phyloP scores from a whole-genome alignment of 345 rosid genomes.

The Conringia planisiliqua region DNA sequence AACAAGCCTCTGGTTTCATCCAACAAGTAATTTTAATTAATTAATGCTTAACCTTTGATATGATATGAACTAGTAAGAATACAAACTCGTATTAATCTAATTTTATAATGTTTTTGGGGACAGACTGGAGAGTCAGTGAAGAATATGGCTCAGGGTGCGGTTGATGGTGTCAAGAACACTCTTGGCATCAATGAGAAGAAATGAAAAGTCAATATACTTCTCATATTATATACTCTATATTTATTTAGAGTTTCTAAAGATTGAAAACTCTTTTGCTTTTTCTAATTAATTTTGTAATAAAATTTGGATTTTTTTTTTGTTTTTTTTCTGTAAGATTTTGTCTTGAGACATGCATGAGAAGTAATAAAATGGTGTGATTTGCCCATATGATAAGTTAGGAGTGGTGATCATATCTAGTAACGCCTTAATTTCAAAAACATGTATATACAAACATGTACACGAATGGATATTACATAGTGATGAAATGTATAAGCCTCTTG shows the following conservation, averaged over 20 bases:
- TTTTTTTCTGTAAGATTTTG: background rate
- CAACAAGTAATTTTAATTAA: slow-evolving; percentile 15
- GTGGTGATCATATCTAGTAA: background rate
- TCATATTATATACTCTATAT: background rate
- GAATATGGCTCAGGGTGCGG: slow-evolving; percentile 44
- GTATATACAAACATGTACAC: background rate
- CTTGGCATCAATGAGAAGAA: slow-evolving; percentile 34
- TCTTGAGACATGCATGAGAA: background rate
- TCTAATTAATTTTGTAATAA: slow-evolving; percentile 12
- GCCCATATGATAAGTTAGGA: background rate
- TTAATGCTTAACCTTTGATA: background rate
- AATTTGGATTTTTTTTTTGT: background rate
- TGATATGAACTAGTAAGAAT: background rate
- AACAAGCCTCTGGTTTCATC: slow-evolving; percentile 30
- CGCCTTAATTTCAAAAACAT: background rate
- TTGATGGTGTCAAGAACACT: slow-evolving; percentile 37
- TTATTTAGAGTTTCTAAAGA: background rate
- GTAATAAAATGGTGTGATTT: slow-evolving; percentile 12
- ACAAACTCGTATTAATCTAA: background rate
- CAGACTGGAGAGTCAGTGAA: slow-evolving; percentile 42
- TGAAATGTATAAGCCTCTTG: too few relatives aligned
- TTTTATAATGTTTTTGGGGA: background rate
- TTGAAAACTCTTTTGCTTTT: background rate
- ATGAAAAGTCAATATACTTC: background rate
- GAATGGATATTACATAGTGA: too few relatives aligned